Percentiles rank a stretch among this genome's conserved stretches.
phyloP scores from a whole-genome alignment of 305 asterid species.

The Salvia sclarea region DNA sequence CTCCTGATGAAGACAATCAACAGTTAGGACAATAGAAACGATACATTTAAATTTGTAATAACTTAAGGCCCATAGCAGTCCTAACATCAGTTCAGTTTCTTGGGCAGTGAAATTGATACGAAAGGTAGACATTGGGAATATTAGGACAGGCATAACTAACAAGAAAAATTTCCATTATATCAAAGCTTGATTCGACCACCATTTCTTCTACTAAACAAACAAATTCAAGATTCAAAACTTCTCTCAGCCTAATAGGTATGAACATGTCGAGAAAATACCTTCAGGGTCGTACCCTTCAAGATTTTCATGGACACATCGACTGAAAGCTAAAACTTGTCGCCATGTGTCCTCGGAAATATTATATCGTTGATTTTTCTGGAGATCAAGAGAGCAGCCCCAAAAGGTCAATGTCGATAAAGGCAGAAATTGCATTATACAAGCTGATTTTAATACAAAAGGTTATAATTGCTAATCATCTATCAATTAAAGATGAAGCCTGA shows the following conservation, averaged over 20 bases:
- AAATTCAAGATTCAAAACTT: conserved; percentile 1
- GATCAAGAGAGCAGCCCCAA: conserved; percentile 13
- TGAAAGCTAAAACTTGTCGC: conserved; percentile 89
- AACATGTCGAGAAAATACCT: conserved; percentile 51
- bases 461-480: neutral
- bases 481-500: conserved; percentile 6
- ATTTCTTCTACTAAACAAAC: neutral
- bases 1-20: conserved; percentile 58
- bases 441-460: neutral
- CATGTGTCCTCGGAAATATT: conserved; percentile 98
- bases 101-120: no score
- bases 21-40: conserved; percentile 21
- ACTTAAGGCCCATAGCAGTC: neutral
- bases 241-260: neutral
- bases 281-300: conserved; percentile 96
- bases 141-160: no score
- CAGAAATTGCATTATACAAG: neutral
- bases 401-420: neutral
- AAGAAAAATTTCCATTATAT: neutral
- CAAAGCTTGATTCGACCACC: neutral
- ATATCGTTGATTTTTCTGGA: conserved; percentile 78
- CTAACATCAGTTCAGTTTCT: neutral
- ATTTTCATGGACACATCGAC: conserved; percentile 90
- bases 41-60: neutral
- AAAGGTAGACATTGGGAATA: no score